A percentile compares a stretch with the other conserved stretches of the same genome.
phyloP scores from a whole-genome alignment of 495 filamentous ascomycete genomes.

The Annulohypoxylon nitens region DNA sequence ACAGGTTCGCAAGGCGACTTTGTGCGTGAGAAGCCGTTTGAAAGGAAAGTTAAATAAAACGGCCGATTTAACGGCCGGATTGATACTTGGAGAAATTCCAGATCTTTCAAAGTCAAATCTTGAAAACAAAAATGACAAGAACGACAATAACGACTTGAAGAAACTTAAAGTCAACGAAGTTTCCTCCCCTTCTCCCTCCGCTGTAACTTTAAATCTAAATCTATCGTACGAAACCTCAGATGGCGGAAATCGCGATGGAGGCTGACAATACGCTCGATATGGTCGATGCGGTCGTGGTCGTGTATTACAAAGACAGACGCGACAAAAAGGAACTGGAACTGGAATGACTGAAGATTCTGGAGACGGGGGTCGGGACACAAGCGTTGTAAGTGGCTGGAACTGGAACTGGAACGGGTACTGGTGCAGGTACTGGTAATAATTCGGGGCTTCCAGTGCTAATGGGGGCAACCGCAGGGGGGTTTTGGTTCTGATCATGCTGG shows the following conservation, averaged over 20 bases:
- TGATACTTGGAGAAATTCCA: constrained; percentile 36
- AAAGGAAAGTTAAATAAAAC: constrained; percentile 46
- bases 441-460: constrained; percentile 35
- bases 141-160: background rate
- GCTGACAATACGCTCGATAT: constrained; percentile 26
- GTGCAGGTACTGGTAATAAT: constrained; percentile 17
- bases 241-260: constrained; percentile 23
- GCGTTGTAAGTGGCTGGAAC: constrained; percentile 36
- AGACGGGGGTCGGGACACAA: constrained; percentile 16
- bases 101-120: constrained; percentile 6
- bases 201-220: constrained; percentile 34
- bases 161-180: constrained; percentile 9
- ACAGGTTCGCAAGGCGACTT: constrained; percentile 48
- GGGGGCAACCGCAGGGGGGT: constrained; percentile 33
- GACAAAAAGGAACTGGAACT: constrained; percentile 24
- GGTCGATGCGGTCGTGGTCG: constrained; percentile 1
- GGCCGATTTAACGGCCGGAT: constrained; percentile 59
- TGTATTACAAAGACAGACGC: constrained; percentile 44
- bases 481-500: constrained; percentile 35
- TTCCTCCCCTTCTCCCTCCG: constrained; percentile 40
- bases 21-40: constrained; percentile 63
- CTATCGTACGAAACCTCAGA: constrained; percentile 25
- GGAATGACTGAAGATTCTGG: constrained; percentile 33
- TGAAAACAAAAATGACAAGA: constrained; percentile 1
- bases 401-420: constrained; percentile 5